Evolutionary conservation across 1,139 yeast species (phyloP).

Genomic region (Hanseniaspora sp.): DNA sequence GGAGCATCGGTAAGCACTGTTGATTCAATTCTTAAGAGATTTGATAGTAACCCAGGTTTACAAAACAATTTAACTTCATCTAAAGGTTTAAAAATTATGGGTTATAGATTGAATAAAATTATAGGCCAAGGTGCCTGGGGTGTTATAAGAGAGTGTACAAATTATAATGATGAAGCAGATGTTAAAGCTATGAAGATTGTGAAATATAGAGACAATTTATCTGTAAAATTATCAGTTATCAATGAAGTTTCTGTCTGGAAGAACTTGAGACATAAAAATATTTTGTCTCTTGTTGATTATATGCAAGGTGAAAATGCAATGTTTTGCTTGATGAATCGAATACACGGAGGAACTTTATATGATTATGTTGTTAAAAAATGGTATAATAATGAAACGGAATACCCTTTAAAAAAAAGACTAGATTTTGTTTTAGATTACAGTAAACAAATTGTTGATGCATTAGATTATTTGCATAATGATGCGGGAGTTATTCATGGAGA

Average conservation of each 20-base stretch:
- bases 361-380: slow-evolving; percentile 68
- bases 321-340: slow-evolving; percentile 61
- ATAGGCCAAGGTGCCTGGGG: slow-evolving; percentile 93
- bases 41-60: not conserved
- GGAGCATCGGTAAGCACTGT: not conserved
- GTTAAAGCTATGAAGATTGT: slow-evolving; percentile 71
- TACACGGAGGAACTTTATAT: slow-evolving; percentile 73
- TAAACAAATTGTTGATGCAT: slow-evolving; percentile 49
- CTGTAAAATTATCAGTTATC: slow-evolving; percentile 43
- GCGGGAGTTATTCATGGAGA: slow-evolving; percentile 78
- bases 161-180: slow-evolving; percentile 33
- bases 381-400: slow-evolving; percentile 29
- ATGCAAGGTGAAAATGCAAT: slow-evolving; percentile 47
- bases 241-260: slow-evolving; percentile 72
- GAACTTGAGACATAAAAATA: slow-evolving; percentile 49
- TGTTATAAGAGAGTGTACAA: slow-evolving; percentile 61
- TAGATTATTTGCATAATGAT: slow-evolving; percentile 55
- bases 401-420: slow-evolving; percentile 28
- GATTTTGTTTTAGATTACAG: slow-evolving; percentile 30
- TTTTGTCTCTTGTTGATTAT: slow-evolving; percentile 51
- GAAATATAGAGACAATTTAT: slow-evolving; percentile 37
- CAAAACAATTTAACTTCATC: not conserved
- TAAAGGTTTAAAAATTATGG: slow-evolving; percentile 50
- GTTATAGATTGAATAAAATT: slow-evolving; percentile 57
- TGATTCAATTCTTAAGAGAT: not conserved